Base-by-base conservation (phyloP, 495 filamentous ascomycete genomes). In the Aspergillus diversus region DNA sequence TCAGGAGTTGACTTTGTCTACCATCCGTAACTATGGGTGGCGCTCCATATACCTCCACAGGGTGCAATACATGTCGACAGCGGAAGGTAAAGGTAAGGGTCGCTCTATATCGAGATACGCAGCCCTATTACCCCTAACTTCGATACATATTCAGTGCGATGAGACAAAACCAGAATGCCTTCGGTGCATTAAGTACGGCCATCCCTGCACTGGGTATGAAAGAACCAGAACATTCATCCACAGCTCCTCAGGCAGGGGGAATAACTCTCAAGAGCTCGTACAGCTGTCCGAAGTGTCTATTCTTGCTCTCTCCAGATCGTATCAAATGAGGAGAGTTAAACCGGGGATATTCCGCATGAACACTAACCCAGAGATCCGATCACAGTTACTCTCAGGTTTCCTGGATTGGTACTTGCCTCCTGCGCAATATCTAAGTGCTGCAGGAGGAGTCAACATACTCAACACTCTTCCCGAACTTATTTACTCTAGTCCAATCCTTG, bases 141-240 rank as follows among this genome's bases (percentile, higher is more conserved):
- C 60, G 57, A 55, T 31, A 37, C 64, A 33, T 59, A 31, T 60
- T 16, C 68, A 66, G 71, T 73, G 71, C 33, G 71, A 76, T 61
- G 69, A 69, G 52, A 57, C 64, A 42, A 70, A 66, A 61, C 67
- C 61, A 9, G 53, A 71, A 62, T 73, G 66, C 47, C 46, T 66
- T 37, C 61, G 66, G 32, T 76, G 69, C 59, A 60, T 72, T 65
- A 71, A 71, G 33, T 68, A 71, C 43, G 65, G 73, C 60, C 69
- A 70, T 59, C 48, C 68, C 49, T 72, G 65, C 63, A 64, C 64
- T 27, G 67, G 65, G 7, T 72, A 70, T 63, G 64, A 71, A 39
- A 66, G 64, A 35, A 60, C 60, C 39, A 49, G 50, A 39, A 56
- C 63, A 9, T 71, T 73, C 33, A 63, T 72, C 47, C 57, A 68